phyloP scores from a whole-genome alignment of 2,329 filamentous ascomycete species.

The Xylariaceae sp. region DNA sequence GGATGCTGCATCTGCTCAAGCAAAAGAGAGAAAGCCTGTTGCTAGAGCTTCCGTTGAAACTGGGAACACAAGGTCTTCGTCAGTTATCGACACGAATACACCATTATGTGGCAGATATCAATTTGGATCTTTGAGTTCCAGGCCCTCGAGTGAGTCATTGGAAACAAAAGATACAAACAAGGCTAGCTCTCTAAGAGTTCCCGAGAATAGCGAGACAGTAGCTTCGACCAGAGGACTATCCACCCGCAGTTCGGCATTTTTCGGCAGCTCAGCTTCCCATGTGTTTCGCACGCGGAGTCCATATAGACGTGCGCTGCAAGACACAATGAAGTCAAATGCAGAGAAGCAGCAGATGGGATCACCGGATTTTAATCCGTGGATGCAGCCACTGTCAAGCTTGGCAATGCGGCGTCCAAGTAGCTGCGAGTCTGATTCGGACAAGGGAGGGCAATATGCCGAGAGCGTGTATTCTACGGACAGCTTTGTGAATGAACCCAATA shows the following conservation, averaged over 20 bases:
- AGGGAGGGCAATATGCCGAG: slow-evolving; percentile 37
- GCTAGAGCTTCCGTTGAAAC: too few species aligned
- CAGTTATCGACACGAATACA: too few species aligned
- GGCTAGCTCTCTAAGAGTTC: too few species aligned
- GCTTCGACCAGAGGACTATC: slow-evolving; percentile 28
- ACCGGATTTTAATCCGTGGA: slow-evolving; percentile 32
- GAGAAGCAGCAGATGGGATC: slow-evolving; percentile 19
- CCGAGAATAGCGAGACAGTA: slow-evolving; percentile 9
- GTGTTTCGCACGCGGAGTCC: slow-evolving; percentile 52
- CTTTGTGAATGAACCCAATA: slow-evolving; percentile 5
- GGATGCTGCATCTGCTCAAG: slow-evolving; percentile 8
- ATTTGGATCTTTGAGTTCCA: slow-evolving; percentile 2
- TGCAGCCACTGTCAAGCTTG: slow-evolving; percentile 38
- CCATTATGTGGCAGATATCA: too few species aligned
- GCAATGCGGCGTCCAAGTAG: slow-evolving; percentile 36
- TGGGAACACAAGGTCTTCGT: too few species aligned
- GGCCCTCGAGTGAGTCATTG: neutral
- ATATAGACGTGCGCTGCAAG: slow-evolving; percentile 48
- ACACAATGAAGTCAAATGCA: slow-evolving; percentile 38
- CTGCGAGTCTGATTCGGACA: slow-evolving; percentile 34
- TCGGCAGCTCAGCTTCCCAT: slow-evolving; percentile 46
- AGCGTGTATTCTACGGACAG: slow-evolving; percentile 44
- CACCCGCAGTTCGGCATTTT: slow-evolving; percentile 44
- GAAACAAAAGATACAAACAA: neutral
- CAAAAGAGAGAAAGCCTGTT: too few species aligned